These are phyloP conservation scores for Gossypium herbaceum DNA, from an alignment of 345 rosid species.

Conservation along the genomic window DNA sequence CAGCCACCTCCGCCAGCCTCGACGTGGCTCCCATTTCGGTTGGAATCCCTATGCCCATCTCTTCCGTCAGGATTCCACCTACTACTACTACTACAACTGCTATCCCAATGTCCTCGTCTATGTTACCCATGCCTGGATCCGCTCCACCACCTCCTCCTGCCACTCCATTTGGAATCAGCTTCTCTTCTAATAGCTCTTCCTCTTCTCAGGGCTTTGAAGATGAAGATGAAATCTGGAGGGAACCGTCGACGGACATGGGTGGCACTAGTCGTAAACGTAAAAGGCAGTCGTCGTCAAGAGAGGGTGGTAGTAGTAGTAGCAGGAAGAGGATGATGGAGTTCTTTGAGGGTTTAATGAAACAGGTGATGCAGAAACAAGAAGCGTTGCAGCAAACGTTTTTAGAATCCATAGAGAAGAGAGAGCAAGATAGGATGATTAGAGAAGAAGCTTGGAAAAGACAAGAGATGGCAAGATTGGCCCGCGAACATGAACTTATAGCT, in stretches of 20 bases:
- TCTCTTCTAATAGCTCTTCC: constrained; percentile 64
- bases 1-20: background rate
- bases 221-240: constrained; percentile 38
- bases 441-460: constrained; percentile 88
- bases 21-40: constrained; percentile 50
- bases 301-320: constrained; percentile 18
- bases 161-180: constrained; percentile 35
- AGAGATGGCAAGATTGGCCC: constrained; percentile 56
- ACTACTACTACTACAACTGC: background rate
- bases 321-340: constrained; percentile 61
- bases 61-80: constrained; percentile 31
- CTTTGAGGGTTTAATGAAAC: constrained; percentile 60
- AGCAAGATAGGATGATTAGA: constrained; percentile 65
- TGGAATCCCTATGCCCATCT: constrained; percentile 38
- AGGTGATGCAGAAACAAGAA: constrained; percentile 80
- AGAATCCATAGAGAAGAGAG: constrained; percentile 79
- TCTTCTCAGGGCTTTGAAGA: constrained; percentile 55
- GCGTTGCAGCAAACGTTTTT: constrained; percentile 67
- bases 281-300: constrained; percentile 33
- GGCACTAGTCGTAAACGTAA: constrained; percentile 66
- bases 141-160: constrained; percentile 4
- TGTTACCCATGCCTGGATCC: constrained; percentile 22
- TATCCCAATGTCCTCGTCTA: constrained; percentile 18
- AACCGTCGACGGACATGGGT: constrained; percentile 29
- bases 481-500: constrained; percentile 64